phyloP scores from a whole-genome alignment of 352 stramenopile genomes.

The Blastocystis sp. region DNA sequence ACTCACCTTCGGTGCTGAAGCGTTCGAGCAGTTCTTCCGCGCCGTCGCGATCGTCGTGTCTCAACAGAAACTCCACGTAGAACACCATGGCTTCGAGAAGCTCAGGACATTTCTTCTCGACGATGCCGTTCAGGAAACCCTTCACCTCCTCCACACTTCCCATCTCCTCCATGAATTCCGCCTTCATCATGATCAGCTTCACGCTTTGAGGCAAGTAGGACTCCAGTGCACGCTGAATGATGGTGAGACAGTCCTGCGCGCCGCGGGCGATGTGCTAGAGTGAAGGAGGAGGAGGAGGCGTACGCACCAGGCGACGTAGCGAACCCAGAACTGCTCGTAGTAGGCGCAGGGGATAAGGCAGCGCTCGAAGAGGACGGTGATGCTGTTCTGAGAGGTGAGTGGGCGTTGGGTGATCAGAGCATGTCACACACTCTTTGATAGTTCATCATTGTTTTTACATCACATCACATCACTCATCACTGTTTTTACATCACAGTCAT shows the following conservation, averaged over 20 bases:
- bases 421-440: background rate
- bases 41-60: slow-evolving; percentile 52
- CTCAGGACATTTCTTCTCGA: slow-evolving; percentile 38
- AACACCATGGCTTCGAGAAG: slow-evolving; percentile 37
- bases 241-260: slow-evolving; percentile 11
- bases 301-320: slow-evolving; percentile 61
- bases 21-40: slow-evolving; percentile 51
- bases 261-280: slow-evolving; percentile 45
- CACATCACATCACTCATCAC: background rate
- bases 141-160: slow-evolving; percentile 6
- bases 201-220: slow-evolving; percentile 43
- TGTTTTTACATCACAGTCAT: background rate
- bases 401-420: background rate
- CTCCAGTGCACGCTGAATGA: slow-evolving; percentile 10
- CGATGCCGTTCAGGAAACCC: background rate
- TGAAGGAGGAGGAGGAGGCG: background rate
- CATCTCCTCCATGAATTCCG: slow-evolving; percentile 30
- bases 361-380: slow-evolving; percentile 67
- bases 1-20: slow-evolving; percentile 20
- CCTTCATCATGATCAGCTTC: slow-evolving; percentile 44
- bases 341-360: slow-evolving; percentile 69
- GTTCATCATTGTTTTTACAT: background rate
- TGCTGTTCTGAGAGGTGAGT: slow-evolving; percentile 9
- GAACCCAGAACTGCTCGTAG: slow-evolving; percentile 70
- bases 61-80: slow-evolving; percentile 50